Evolutionary conservation across 2,329 filamentous ascomycete genomes (phyloP).

Genomic region (Bisporella sp.): DNA sequence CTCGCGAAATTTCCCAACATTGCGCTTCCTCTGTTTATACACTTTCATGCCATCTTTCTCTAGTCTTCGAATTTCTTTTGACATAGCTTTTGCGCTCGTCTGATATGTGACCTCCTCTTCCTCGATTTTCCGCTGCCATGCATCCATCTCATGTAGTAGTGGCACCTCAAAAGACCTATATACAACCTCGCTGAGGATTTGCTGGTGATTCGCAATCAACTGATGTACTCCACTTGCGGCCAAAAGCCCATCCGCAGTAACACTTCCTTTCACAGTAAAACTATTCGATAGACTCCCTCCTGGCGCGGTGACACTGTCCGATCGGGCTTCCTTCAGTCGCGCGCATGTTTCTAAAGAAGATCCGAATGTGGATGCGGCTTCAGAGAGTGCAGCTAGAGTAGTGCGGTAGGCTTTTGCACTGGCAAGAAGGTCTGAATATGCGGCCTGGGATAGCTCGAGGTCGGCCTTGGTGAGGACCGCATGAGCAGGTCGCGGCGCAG

Average conservation of each 20-base stretch:
- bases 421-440: slow-evolving; percentile 54
- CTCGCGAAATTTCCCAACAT: slow-evolving; percentile 54
- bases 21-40: slow-evolving; percentile 49
- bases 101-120: slow-evolving; percentile 58
- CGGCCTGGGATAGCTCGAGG: slow-evolving; percentile 53
- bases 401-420: slow-evolving; percentile 58
- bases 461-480: slow-evolving; percentile 56
- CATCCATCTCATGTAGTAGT: slow-evolving; percentile 61
- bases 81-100: slow-evolving; percentile 45
- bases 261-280: slow-evolving; percentile 42
- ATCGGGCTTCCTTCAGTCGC: slow-evolving; percentile 59
- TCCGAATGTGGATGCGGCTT: slow-evolving; percentile 56
- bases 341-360: slow-evolving; percentile 60
- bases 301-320: slow-evolving; percentile 43
- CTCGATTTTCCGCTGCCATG: slow-evolving; percentile 55
- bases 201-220: slow-evolving; percentile 62
- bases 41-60: slow-evolving; percentile 60
- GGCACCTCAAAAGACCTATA: slow-evolving; percentile 64
- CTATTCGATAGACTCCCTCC: slow-evolving; percentile 27
- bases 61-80: slow-evolving; percentile 53
- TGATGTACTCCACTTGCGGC: slow-evolving; percentile 59
- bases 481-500: slow-evolving; percentile 49
- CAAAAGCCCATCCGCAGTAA: slow-evolving; percentile 57
- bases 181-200: slow-evolving; percentile 62
- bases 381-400: slow-evolving; percentile 53